Conservation (phyloP, 352 stramenopile genomes). For the Hyaloperonospora arabidopsidis region DNA sequence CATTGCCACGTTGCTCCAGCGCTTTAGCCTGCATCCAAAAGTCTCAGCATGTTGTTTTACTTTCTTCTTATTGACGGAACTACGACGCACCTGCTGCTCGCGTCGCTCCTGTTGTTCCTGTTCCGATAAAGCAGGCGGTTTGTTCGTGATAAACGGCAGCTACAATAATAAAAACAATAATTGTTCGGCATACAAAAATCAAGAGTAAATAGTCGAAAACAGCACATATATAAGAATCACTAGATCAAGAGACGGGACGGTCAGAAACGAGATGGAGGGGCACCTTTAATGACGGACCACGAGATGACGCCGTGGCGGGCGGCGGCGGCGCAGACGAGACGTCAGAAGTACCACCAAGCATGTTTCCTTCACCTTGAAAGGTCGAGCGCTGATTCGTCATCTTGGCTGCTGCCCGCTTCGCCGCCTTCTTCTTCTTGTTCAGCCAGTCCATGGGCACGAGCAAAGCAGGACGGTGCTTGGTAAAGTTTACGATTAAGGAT, state of each 20-base stretch:
- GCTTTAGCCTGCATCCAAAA: constrained; percentile 35
- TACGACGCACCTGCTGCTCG: constrained; percentile 44
- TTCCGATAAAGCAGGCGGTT: constrained; percentile 35
- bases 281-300: constrained; percentile 27
- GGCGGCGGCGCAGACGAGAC: constrained; percentile 5
- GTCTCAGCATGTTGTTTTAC: background rate
- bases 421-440: constrained; percentile 78
- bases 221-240: background rate
- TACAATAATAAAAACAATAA: constrained; percentile 20
- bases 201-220: background rate
- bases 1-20: constrained; percentile 45
- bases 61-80: background rate
- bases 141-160: constrained; percentile 34
- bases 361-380: constrained; percentile 62
- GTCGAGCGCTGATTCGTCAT: constrained; percentile 61
- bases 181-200: background rate
- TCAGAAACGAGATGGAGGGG: background rate
- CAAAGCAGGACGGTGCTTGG: background rate
- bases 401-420: constrained; percentile 62
- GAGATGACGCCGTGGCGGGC: constrained; percentile 10
- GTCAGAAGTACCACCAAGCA: constrained; percentile 31
- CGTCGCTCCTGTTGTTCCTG: constrained; percentile 50
- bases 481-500: too few relatives aligned
- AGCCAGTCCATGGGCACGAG: constrained; percentile 48
- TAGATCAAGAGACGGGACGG: too few relatives aligned